Evolutionary conservation across 73 alveolate species (phyloP).

Genomic region (Blepharisma japonicum): DNA sequence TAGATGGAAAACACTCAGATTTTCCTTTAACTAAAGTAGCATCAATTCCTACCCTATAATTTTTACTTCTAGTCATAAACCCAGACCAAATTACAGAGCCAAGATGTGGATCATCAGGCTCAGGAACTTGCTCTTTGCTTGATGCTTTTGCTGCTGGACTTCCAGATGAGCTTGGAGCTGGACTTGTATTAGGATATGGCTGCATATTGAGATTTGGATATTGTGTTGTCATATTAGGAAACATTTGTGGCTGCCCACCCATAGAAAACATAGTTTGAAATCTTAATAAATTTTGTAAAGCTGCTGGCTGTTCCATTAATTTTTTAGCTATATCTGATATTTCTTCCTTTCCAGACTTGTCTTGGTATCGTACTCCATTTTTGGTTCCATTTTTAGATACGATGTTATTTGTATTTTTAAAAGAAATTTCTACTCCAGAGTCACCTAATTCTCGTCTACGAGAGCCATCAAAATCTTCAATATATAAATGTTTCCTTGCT

Average conservation of each 20-base stretch:
- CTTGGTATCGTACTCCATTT: constrained; percentile 31
- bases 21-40: constrained; percentile 35
- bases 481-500: background rate
- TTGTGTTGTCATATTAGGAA: background rate
- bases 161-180: background rate
- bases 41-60: constrained; percentile 45
- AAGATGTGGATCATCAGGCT: constrained; percentile 1
- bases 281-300: background rate
- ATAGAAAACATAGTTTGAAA: constrained; percentile 1
- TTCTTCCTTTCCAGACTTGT: constrained; percentile 20
- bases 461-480: background rate
- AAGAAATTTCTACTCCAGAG: constrained; percentile 2
- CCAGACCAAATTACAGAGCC: constrained; percentile 50
- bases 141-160: background rate
- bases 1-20: constrained; percentile 19
- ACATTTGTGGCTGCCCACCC: background rate
- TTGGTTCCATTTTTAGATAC: background rate
- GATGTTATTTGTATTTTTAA: constrained; percentile 2
- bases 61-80: constrained; percentile 45
- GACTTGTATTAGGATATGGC: background rate
- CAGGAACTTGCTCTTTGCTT: background rate
- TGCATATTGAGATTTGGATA: background rate
- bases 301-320: constrained; percentile 22
- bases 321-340: background rate
- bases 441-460: background rate